Base-by-base conservation (phyloP, 2,329 filamentous ascomycete genomes). In the Penicillium aurantiogriseum region DNA sequence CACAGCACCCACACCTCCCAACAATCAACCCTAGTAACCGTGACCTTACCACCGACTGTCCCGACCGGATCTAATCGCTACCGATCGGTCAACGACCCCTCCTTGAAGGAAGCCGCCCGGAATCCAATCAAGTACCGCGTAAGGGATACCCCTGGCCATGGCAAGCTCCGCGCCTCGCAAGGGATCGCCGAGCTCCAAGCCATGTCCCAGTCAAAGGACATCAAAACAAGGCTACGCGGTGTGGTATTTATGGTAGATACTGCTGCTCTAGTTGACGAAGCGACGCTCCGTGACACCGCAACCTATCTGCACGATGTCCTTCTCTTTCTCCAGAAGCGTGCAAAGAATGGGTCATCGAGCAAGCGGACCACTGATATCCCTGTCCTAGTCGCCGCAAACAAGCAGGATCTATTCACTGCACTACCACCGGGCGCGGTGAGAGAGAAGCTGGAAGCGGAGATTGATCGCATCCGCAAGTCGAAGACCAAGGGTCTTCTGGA, bases 371-470 rank as follows among this genome's bases (percentile, higher is more conserved):
- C 80, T 23, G 80, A 84, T 23, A 81, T 94, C 9, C 87, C 90
- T 0, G 82, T 99, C 8, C 81, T 99, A 36, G 80, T 99, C 35
- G 92, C 92, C 2, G 92, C 92, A 53, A 99, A 97, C 77, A 99
- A 99, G 81, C 84, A 92, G 71, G 94, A 99, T 73, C 81, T 99
- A 1, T 99, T 99, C 73, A 97, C 94, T 0, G 91, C 93, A 8
- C 78, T 97, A 51, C 94, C 94, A 0, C 85, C 90, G 0, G 82
- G 84, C 6, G 80, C 95, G 33, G 90, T 97, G 58, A 88, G 85
- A 74, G 81, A 82, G 52, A 85, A 84, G 62, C 80, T 99, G 15
- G 92, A 97, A 77, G 80, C 82, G 13, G 93, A 97, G 73, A 85
- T 97, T 59, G 85, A 87, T 27, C 85, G 88, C 49, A 88, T 97